These are phyloP conservation scores for Macrolepiota albuminosa DNA, from an alignment of 768 basidiomycete species.

Conservation along the genomic window DNA sequence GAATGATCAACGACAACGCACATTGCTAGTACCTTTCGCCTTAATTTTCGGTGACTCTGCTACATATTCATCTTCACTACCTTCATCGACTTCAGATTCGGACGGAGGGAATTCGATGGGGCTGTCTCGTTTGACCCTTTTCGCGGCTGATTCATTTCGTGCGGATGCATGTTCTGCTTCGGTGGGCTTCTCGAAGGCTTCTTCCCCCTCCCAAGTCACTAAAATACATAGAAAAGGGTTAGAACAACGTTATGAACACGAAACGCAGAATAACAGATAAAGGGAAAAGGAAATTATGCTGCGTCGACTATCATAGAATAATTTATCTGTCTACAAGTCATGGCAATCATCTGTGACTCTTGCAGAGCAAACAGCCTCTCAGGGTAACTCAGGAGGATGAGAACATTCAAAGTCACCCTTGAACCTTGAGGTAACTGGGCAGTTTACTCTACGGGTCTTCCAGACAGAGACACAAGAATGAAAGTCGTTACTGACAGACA, in stretches of 20 bases:
- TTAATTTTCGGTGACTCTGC: conserved; percentile 35
- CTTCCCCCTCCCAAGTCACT: conserved; percentile 75
- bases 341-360: conserved; percentile 15
- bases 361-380: conserved; percentile 20
- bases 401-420: conserved; percentile 18
- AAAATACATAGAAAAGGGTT: conserved; percentile 20
- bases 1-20: conserved; percentile 28
- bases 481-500: conserved; percentile 19
- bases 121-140: conserved; percentile 17
- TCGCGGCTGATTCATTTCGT: conserved; percentile 23
- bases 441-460: conserved; percentile 19
- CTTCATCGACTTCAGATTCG: conserved; percentile 44
- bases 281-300: conserved; percentile 8
- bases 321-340: conserved; percentile 9
- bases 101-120: conserved; percentile 23
- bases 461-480: conserved; percentile 11
- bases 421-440: conserved; percentile 14
- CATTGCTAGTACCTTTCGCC: conserved; percentile 35
- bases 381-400: conserved; percentile 19
- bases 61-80: conserved; percentile 73
- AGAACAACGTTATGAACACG: conserved; percentile 13
- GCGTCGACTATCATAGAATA: conserved; percentile 2
- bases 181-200: conserved; percentile 45
- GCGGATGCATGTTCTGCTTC: conserved; percentile 24
- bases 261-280: not conserved